These are phyloP conservation scores for Colletotrichum sp. DNA, from an alignment of 2,329 filamentous ascomycete species.

Conservation along the genomic window DNA sequence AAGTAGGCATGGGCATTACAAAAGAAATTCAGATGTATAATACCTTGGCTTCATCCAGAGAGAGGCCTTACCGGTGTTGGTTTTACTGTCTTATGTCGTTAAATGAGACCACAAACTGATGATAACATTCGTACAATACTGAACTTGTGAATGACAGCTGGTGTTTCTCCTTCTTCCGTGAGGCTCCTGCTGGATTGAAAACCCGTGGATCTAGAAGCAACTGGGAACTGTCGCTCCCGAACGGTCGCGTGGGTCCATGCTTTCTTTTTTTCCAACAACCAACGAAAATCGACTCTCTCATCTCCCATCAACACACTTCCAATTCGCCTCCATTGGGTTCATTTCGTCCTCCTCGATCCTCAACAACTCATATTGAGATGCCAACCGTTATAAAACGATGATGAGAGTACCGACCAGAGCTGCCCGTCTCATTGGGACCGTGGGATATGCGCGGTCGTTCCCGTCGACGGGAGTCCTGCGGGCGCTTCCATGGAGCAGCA, in stretches of 20 bases:
- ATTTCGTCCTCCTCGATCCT: not conserved
- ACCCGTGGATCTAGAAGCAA: not conserved
- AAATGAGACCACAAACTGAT: not conserved
- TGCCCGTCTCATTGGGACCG: not conserved
- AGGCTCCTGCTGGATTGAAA: not conserved
- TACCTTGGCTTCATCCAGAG: not conserved
- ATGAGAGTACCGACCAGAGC: not conserved
- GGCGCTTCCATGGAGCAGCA: not conserved
- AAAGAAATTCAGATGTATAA: conserved; percentile 8
- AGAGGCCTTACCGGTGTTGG: not conserved
- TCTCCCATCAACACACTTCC: not conserved
- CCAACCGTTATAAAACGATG: not conserved
- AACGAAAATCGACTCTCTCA: not conserved
- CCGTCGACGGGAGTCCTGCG: not conserved
- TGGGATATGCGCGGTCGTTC: not conserved
- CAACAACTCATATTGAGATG: not conserved
- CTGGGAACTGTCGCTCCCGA: not conserved
- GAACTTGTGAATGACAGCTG: not conserved
- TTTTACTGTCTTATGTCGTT: not conserved
- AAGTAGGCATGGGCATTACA: not conserved
- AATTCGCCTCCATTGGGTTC: not conserved
- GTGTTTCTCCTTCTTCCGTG: not conserved
- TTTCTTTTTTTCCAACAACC: not conserved
- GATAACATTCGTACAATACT: not conserved
- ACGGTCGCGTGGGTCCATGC: not conserved